phyloP scores from a whole-genome alignment of 495 filamentous ascomycete genomes.

The Aspergillus avenaceus region DNA sequence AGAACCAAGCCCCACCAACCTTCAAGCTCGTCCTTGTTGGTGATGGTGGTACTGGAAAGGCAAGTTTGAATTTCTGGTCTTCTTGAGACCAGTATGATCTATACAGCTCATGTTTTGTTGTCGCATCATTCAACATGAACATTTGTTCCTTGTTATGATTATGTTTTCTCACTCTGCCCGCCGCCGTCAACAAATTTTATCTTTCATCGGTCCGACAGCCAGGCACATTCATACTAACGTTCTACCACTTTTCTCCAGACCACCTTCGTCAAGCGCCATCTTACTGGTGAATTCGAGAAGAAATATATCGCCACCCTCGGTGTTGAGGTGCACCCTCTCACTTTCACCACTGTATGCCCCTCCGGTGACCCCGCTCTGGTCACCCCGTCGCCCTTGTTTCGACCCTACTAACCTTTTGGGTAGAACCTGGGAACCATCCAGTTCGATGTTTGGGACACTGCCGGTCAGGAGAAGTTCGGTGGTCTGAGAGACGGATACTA shows the following conservation, averaged over 20 bases:
- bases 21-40: conserved; percentile 99
- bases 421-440: conserved; percentile 95
- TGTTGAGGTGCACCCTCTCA: conserved; percentile 97
- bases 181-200: conserved; percentile 22
- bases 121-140: neutral
- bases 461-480: conserved; percentile 99
- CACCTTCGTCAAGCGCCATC: conserved; percentile 99
- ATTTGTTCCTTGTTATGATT: conserved; percentile 4
- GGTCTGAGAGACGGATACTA: conserved; percentile 99
- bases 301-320: conserved; percentile 99
- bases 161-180: conserved; percentile 7
- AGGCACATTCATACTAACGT: conserved; percentile 26
- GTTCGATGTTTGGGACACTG: conserved; percentile 99
- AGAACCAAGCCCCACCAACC: conserved; percentile 55
- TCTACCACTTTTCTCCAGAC: conserved; percentile 55
- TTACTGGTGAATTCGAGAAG: conserved; percentile 99
- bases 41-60: conserved; percentile 99
- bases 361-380: conserved; percentile 29
- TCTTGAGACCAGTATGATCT: neutral
- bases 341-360: conserved; percentile 83
- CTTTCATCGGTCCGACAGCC: conserved; percentile 13
- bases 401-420: conserved; percentile 35
- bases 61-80: conserved; percentile 42
- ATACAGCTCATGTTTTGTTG: neutral
- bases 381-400: conserved; percentile 10